Conservation (phyloP, 805 yeast genomes). For the Myxozyma vanderwaltii region DNA sequence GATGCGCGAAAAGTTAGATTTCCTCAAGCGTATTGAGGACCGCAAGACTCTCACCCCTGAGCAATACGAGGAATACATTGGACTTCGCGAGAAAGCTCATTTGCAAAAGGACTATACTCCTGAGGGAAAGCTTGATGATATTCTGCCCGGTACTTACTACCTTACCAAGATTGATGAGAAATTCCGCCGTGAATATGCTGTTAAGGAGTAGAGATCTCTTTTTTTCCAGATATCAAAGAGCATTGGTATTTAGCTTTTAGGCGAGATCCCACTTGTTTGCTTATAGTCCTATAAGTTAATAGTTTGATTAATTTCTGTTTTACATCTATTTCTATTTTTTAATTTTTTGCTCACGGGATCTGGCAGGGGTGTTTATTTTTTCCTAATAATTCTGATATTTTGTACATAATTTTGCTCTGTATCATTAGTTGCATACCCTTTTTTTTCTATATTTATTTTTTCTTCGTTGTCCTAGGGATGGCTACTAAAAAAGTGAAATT, state of each 20-base stretch:
- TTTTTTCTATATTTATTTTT: too few relatives aligned
- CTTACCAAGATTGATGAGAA: constrained; percentile 80
- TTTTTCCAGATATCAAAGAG: background rate
- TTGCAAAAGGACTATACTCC: constrained; percentile 79
- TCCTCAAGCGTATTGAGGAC: constrained; percentile 64
- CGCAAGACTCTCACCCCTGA: constrained; percentile 73
- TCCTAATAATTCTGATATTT: background rate
- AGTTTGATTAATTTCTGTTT: too few relatives aligned
- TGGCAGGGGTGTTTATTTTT: background rate
- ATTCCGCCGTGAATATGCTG: constrained; percentile 78
- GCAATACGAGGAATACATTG: constrained; percentile 79
- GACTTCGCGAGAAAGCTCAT: constrained; percentile 86
- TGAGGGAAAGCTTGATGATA: constrained; percentile 69
- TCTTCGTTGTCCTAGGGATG: too few relatives aligned
- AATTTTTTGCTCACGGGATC: background rate
- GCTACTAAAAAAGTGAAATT: too few relatives aligned
- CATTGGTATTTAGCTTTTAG: background rate
- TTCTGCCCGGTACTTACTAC: constrained; percentile 79
- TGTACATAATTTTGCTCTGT: background rate
- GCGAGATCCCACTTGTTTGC: too few relatives aligned
- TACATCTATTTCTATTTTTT: background rate
- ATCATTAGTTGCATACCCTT: background rate
- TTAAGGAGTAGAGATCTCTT: constrained; percentile 55
- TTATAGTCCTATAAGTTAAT: too few relatives aligned
- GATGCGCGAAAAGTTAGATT: constrained; percentile 64